Evolutionary conservation across 768 basidiomycete genomes (phyloP).

Genomic region (Naganishia friedmannii): DNA sequence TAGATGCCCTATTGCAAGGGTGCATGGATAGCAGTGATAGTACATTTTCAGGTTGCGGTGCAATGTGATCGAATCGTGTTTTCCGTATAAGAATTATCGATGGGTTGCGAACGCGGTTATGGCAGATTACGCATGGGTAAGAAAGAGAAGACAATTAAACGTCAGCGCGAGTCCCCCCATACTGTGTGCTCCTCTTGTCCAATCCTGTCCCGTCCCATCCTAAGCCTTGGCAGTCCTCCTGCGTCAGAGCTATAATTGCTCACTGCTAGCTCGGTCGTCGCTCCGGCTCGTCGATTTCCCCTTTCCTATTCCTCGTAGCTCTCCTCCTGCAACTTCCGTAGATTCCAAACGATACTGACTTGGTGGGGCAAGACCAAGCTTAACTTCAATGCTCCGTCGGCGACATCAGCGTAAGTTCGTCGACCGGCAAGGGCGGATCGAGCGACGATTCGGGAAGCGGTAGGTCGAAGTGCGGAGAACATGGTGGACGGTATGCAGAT

Average conservation of each 20-base stretch:
- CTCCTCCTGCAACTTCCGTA: neutral
- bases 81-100: neutral
- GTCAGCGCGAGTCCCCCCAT: neutral
- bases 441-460: constrained; percentile 19
- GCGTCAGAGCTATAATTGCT: neutral
- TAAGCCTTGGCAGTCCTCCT: neutral
- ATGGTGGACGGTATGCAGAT: constrained; percentile 20
- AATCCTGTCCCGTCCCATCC: neutral
- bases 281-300: neutral
- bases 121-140: neutral
- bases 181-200: neutral
- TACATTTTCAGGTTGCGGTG: neutral
- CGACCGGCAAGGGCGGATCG: constrained; percentile 28
- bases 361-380: constrained; percentile 93
- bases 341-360: constrained; percentile 57
- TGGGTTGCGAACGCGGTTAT: neutral
- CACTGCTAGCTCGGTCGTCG: neutral
- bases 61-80: neutral
- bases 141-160: neutral
- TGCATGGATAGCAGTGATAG: neutral
- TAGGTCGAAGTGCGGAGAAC: constrained; percentile 28
- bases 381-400: constrained; percentile 79
- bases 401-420: constrained; percentile 87
- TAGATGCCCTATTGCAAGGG: constrained; percentile 69
- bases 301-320: neutral